Evolutionary conservation across 1,139 yeast species (phyloP).

Genomic region (Saccharomycopsis crataegensis): DNA sequence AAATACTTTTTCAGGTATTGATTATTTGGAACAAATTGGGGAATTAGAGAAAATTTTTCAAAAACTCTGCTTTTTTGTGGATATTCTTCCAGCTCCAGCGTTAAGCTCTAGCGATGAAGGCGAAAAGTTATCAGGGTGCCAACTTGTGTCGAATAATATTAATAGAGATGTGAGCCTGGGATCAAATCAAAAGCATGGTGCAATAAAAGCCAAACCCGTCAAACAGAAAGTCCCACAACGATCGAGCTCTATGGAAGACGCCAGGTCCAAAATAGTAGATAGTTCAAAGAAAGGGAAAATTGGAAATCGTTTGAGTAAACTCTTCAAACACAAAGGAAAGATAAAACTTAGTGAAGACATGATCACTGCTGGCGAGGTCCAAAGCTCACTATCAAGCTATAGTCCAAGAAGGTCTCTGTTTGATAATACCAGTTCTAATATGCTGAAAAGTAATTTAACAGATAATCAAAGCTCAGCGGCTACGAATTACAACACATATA

Average conservation of each 20-base stretch:
- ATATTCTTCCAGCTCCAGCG: constrained; percentile 1
- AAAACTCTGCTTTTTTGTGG: constrained; percentile 36
- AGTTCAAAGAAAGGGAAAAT: not conserved
- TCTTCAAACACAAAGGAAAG: constrained; percentile 10
- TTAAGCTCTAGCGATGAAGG: not conserved
- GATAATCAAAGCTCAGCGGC: constrained; percentile 1
- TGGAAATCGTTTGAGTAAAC: constrained; percentile 11
- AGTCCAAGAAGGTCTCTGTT: not conserved
- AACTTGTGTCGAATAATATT: not conserved
- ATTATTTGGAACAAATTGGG: constrained; percentile 30
- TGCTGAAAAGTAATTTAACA: not conserved
- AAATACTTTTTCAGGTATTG: constrained; percentile 10
- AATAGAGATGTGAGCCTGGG: not conserved
- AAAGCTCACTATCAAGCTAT: not conserved
- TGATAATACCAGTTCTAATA: not conserved
- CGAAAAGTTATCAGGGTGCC: not conserved
- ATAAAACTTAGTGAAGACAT: not conserved
- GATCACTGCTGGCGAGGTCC: not conserved
- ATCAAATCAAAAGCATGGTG: not conserved
- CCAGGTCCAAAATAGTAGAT: not conserved
- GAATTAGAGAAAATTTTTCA: constrained; percentile 35
- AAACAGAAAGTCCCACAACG: not conserved
- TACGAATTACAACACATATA: constrained; percentile 2
- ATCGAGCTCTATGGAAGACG: too few relatives aligned
- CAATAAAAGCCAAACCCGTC: not conserved